Conservation (phyloP, 495 filamentous ascomycete genomes). For the Amniculicola lignicola region DNA sequence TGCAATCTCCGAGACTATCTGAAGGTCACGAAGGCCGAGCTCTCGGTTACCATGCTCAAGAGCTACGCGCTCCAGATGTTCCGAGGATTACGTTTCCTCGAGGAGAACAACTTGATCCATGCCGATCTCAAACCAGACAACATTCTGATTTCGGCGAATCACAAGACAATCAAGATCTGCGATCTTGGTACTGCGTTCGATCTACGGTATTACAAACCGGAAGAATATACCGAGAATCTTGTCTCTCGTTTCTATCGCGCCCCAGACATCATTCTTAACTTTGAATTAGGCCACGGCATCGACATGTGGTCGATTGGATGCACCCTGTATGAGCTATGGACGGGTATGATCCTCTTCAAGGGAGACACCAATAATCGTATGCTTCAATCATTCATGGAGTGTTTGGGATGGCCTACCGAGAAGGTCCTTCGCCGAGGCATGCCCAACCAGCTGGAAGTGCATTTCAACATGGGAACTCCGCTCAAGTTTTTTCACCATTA, state of each 20-base stretch:
- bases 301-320: conserved; percentile 98
- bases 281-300: conserved; percentile 88
- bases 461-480: conserved; percentile 76
- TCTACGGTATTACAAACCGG: conserved; percentile 79
- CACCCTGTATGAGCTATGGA: conserved; percentile 94
- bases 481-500: conserved; percentile 72
- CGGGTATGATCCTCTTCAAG: conserved; percentile 93
- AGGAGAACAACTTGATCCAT: conserved; percentile 89
- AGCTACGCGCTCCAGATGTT: conserved; percentile 94
- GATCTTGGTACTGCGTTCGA: conserved; percentile 93
- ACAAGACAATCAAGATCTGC: conserved; percentile 86
- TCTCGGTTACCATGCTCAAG: conserved; percentile 81
- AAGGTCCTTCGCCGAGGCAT: conserved; percentile 80
- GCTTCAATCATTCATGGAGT: conserved; percentile 93
- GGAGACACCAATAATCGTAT: conserved; percentile 97
- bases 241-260: conserved; percentile 97
- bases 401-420: conserved; percentile 83
- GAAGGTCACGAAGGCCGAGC: conserved; percentile 91
- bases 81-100: conserved; percentile 75
- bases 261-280: conserved; percentile 94
- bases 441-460: conserved; percentile 54
- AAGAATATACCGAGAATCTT: conserved; percentile 86
- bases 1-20: conserved; percentile 88
- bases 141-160: conserved; percentile 75
- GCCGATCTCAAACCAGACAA: conserved; percentile 98